phyloP scores from a whole-genome alignment of 495 filamentous ascomycete species.

The Aspergillus avenaceus region DNA sequence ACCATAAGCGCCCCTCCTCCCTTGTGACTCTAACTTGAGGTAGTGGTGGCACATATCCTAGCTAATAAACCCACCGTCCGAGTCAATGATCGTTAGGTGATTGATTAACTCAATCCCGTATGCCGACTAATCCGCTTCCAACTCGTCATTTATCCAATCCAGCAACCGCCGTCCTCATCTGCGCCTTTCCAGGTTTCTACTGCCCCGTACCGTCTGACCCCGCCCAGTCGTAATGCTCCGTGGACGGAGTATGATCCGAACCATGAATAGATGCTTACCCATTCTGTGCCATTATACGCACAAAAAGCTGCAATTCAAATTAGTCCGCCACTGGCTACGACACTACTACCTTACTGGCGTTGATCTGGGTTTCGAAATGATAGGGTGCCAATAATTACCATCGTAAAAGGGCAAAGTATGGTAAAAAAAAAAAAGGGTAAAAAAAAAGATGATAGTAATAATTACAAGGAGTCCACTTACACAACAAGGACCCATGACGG shows the following conservation, averaged over 20 bases:
- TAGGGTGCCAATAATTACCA: conserved; percentile 2
- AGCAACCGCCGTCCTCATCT: not conserved
- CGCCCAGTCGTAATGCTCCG: conserved; percentile 12
- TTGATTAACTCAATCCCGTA: not conserved
- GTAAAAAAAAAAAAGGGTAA: not conserved
- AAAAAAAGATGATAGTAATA: too few relatives aligned
- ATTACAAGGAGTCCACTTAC: not conserved
- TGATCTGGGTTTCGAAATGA: conserved; percentile 7
- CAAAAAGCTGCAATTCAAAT: conserved; percentile 7
- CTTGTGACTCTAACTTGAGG: conserved; percentile 1
- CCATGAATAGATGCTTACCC: conserved; percentile 13
- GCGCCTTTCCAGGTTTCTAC: conserved; percentile 6
- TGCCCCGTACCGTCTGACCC: conserved; percentile 3
- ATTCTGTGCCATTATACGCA: conserved; percentile 5
- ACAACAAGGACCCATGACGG: conserved; percentile 10
- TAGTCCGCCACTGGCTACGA: conserved; percentile 4
- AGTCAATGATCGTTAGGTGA: conserved; percentile 3
- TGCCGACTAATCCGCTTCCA: conserved; percentile 1
- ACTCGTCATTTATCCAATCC: conserved; percentile 3
- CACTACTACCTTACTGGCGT: conserved; percentile 2
- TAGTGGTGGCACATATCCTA: not conserved
- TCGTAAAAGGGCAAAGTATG: not conserved
- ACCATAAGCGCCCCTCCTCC: conserved; percentile 2
- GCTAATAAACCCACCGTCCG: conserved; percentile 1
- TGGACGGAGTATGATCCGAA: conserved; percentile 19